These are phyloP conservation scores for Trichoderma atrobrunneum DNA, from an alignment of 2,329 filamentous ascomycete species.

Conservation along the genomic window DNA sequence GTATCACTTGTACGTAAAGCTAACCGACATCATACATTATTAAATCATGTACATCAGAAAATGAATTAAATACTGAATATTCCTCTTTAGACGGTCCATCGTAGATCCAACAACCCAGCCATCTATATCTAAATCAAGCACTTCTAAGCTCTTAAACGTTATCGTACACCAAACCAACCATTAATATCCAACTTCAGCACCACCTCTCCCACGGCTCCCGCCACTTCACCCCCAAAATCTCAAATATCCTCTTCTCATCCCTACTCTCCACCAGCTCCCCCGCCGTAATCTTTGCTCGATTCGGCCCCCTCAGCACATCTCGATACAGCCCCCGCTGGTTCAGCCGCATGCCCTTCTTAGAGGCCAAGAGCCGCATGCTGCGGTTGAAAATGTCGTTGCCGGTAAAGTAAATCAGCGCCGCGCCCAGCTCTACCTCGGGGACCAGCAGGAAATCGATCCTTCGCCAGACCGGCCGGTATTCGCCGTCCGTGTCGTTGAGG, in stretches of 20 bases:
- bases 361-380: conserved; percentile 75
- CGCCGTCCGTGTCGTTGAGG: conserved; percentile 25
- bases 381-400: conserved; percentile 94
- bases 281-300: conserved; percentile 59
- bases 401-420: conserved; percentile 90
- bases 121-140: neutral
- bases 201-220: conserved; percentile 72
- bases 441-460: conserved; percentile 84
- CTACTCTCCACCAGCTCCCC: conserved; percentile 70
- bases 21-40: neutral
- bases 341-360: conserved; percentile 76
- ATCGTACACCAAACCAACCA: neutral
- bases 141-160: too few species aligned
- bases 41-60: neutral
- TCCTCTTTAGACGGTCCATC: neutral
- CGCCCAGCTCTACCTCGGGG: conserved; percentile 74
- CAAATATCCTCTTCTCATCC: conserved; percentile 78
- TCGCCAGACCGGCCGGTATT: conserved; percentile 59
- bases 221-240: conserved; percentile 79
- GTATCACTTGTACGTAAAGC: neutral
- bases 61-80: neutral
- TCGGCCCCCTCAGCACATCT: conserved; percentile 61
- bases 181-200: conserved; percentile 51
- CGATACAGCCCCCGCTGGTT: conserved; percentile 80
- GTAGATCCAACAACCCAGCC: neutral